These are phyloP conservation scores for Papilionanthe hybrid DNA, from an alignment of 116 monocot species.

Conservation along the genomic window DNA sequence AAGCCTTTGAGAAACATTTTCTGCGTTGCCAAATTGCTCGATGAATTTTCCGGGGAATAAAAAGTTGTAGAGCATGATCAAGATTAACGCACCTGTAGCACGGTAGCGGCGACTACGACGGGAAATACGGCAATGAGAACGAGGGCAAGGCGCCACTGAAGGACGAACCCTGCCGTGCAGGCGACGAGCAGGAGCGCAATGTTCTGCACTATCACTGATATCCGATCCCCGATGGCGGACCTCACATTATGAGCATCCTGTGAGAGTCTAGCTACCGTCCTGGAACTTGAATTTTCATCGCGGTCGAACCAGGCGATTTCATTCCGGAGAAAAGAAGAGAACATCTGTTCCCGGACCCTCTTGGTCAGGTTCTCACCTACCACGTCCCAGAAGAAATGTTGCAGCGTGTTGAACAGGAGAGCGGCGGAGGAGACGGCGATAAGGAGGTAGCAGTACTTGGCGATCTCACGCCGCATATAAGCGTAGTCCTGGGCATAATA, in stretches of 20 bases:
- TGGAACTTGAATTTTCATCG: constrained; percentile 77
- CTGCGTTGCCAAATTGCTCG: constrained; percentile 29
- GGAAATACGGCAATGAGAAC: constrained; percentile 88
- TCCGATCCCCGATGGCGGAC: constrained; percentile 90
- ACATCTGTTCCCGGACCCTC: constrained; percentile 84
- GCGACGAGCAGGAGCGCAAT: constrained; percentile 85
- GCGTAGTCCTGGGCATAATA: constrained; percentile 65
- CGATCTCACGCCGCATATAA: constrained; percentile 74
- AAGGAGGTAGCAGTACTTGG: constrained; percentile 85
- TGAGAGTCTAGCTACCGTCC: constrained; percentile 60
- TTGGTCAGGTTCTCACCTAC: constrained; percentile 90
- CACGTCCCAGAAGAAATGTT: constrained; percentile 88
- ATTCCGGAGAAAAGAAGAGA: constrained; percentile 59
- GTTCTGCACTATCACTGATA: constrained; percentile 93
- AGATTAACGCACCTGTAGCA: constrained; percentile 40
- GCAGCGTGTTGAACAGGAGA: constrained; percentile 82
- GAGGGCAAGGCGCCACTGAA: constrained; percentile 92
- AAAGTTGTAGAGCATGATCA: background rate
- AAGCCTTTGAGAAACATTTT: constrained; percentile 99
- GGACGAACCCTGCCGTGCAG: constrained; percentile 83
- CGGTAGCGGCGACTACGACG: constrained; percentile 84
- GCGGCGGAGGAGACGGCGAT: constrained; percentile 87
- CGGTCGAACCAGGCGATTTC: constrained; percentile 91
- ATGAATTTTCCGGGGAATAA: background rate
- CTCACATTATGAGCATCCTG: constrained; percentile 85